Percentiles rank a stretch among this genome's conserved stretches.
These are phyloP conservation scores for Pythium dissimile DNA, from an alignment of 352 stramenopile species.

Conservation along the genomic window DNA sequence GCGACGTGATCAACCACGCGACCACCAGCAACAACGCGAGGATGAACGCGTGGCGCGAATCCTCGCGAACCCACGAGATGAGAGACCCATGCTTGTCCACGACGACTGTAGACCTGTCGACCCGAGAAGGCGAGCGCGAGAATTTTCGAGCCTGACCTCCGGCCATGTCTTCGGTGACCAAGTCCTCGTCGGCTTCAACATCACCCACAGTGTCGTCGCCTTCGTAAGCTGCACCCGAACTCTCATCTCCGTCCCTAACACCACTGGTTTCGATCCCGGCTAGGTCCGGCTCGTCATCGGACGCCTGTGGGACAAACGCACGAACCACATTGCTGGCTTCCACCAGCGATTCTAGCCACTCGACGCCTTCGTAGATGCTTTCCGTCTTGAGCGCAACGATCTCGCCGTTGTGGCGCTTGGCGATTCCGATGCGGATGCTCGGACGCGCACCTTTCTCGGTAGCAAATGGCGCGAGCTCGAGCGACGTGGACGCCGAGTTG, in stretches of 20 bases:
- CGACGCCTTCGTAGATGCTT: slow-evolving; percentile 76
- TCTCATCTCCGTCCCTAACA: slow-evolving; percentile 22
- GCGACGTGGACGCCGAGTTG: slow-evolving; percentile 32
- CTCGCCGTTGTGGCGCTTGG: slow-evolving; percentile 54
- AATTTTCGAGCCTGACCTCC: not conserved
- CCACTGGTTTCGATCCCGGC: slow-evolving; percentile 11
- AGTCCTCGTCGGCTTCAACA: not conserved
- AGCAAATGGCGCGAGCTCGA: slow-evolving; percentile 53
- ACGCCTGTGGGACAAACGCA: not conserved
- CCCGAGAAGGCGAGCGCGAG: not conserved
- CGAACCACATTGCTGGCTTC: slow-evolving; percentile 55
- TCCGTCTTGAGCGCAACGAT: slow-evolving; percentile 67
- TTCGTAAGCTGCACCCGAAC: slow-evolving; percentile 10
- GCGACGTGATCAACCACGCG: slow-evolving; percentile 51
- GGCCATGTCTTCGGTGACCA: not conserved
- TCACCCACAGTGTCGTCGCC: not conserved
- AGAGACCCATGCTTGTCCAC: slow-evolving; percentile 67
- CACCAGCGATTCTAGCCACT: slow-evolving; percentile 76
- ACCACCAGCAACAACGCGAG: slow-evolving; percentile 48
- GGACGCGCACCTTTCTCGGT: slow-evolving; percentile 39
- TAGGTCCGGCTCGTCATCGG: slow-evolving; percentile 6
- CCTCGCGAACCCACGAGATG: slow-evolving; percentile 61
- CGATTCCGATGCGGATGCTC: slow-evolving; percentile 73
- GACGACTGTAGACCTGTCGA: too few relatives aligned
- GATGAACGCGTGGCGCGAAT: slow-evolving; percentile 66